These are phyloP conservation scores for Carpinus fangiana DNA, from an alignment of 306 rosid species.

Conservation along the genomic window DNA sequence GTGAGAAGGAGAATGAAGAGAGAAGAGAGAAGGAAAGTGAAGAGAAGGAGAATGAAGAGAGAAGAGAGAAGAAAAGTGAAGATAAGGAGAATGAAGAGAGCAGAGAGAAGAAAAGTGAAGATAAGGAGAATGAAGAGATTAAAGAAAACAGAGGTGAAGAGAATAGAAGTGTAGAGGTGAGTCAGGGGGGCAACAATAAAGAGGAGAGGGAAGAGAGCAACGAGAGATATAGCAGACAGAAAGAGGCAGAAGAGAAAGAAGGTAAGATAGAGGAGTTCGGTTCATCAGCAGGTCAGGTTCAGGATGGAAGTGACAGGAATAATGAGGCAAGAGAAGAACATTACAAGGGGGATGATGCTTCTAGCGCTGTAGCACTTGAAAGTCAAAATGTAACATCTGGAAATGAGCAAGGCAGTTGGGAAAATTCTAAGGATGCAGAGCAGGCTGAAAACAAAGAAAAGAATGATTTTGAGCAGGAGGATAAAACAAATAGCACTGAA, in stretches of 20 bases:
- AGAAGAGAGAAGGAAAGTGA: background rate
- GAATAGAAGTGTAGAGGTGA: slow-evolving; percentile 25
- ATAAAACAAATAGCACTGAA: slow-evolving; percentile 35
- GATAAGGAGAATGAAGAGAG: slow-evolving; percentile 4
- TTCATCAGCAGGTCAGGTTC: slow-evolving; percentile 54
- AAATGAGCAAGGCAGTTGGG: slow-evolving; percentile 35
- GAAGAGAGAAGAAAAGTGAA: background rate
- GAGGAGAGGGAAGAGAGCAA: slow-evolving; percentile 42
- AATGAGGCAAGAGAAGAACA: slow-evolving; percentile 63
- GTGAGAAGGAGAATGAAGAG: slow-evolving; percentile 24
- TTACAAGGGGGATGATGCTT: slow-evolving; percentile 78
- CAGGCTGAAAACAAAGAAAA: slow-evolving; percentile 51
- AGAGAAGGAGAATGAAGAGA: slow-evolving; percentile 22
- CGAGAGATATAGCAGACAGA: slow-evolving; percentile 27
- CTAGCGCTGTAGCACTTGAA: slow-evolving; percentile 68
- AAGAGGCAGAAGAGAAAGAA: slow-evolving; percentile 40
- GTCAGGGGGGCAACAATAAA: slow-evolving; percentile 36
- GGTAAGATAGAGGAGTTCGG: slow-evolving; percentile 49
- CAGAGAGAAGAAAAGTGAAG: slow-evolving; percentile 12
- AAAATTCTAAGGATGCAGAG: slow-evolving; percentile 43
- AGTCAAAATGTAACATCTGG: slow-evolving; percentile 36
- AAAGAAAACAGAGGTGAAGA: slow-evolving; percentile 22
- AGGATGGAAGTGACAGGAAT: slow-evolving; percentile 49
- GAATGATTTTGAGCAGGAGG: slow-evolving; percentile 42
- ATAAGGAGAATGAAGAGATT: slow-evolving; percentile 21